These are phyloP conservation scores for Penicillium goetzii DNA, from an alignment of 495 filamentous ascomycete species.

Conservation along the genomic window DNA sequence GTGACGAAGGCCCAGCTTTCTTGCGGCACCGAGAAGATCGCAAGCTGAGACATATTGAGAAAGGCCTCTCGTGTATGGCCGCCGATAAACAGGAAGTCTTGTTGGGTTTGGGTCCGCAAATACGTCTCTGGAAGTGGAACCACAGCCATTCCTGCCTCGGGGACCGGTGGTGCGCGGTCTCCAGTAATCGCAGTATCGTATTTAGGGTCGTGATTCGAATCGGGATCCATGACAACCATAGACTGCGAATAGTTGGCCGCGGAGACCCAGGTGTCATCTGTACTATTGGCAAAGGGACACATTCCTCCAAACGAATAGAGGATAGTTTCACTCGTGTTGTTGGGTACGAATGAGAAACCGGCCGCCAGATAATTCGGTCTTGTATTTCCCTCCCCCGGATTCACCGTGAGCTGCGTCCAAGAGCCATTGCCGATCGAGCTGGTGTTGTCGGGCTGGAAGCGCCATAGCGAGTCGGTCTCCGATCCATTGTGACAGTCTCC, in stretches of 20 bases:
- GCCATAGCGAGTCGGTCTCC: conserved; percentile 55
- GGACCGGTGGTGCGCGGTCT: conserved; percentile 64
- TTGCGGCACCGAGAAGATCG: conserved; percentile 83
- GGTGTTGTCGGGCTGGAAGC: conserved; percentile 48
- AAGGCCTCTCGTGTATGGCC: conserved; percentile 85
- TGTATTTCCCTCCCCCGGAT: conserved; percentile 32
- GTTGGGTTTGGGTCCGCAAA: conserved; percentile 60
- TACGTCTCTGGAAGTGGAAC: conserved; percentile 70
- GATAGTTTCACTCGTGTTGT: conserved; percentile 50
- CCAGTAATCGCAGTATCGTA: conserved; percentile 47
- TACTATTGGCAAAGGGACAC: conserved; percentile 64
- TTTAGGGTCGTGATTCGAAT: conserved; percentile 20
- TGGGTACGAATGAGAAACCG: conserved; percentile 67
- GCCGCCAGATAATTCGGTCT: conserved; percentile 68
- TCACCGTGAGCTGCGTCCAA: conserved; percentile 50
- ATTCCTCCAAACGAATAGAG: conserved; percentile 86
- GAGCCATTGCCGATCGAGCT: conserved; percentile 55
- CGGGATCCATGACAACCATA: conserved; percentile 61
- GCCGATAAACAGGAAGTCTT: conserved; percentile 79
- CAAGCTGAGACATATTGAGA: conserved; percentile 90
- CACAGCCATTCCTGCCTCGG: conserved; percentile 86
- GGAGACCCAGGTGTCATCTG: conserved; percentile 57
- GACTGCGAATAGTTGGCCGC: conserved; percentile 75
- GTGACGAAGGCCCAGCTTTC: conserved; percentile 81
- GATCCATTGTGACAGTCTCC: conserved; percentile 64